A percentile compares a stretch with the other conserved stretches of the same genome.
Evolutionary conservation across 106 monocot genomes (phyloP).

Genomic region (Dioscorea alata): DNA sequence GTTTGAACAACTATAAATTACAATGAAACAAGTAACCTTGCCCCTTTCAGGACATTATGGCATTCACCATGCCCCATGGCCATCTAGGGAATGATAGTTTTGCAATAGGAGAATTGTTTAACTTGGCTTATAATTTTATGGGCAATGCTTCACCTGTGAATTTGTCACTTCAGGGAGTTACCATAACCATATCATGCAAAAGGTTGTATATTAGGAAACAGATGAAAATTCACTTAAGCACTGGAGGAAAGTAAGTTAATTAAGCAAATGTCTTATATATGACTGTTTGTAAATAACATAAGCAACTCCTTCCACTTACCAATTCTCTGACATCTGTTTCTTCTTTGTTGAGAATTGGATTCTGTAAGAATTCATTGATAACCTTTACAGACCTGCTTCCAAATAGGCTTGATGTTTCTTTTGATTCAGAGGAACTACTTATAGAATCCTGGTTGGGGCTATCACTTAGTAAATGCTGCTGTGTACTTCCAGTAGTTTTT

Average conservation of each 20-base stretch:
- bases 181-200: too few relatives aligned
- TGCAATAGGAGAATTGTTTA: too few relatives aligned
- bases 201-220: too few relatives aligned
- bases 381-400: conserved; percentile 47
- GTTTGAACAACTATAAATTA: not conserved
- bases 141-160: too few relatives aligned
- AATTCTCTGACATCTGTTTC: conserved; percentile 14
- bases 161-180: too few relatives aligned
- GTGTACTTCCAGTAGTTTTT: conserved; percentile 16
- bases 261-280: not conserved
- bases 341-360: conserved; percentile 36
- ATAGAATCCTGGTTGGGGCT: not conserved
- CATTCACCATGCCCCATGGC: too few relatives aligned
- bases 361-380: conserved; percentile 49
- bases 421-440: conserved; percentile 2
- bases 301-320: conserved; percentile 16
- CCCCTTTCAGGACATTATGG: too few relatives aligned
- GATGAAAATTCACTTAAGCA: too few relatives aligned
- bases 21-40: too few relatives aligned
- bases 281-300: not conserved
- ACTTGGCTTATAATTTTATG: too few relatives aligned
- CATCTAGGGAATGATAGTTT: too few relatives aligned
- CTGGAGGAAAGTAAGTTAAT: too few relatives aligned
- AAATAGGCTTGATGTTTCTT: conserved; percentile 4
- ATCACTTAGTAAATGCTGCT: conserved; percentile 10